phyloP scores from a whole-genome alignment of 1,139 yeast species.

The Hansenula lynferdii region DNA sequence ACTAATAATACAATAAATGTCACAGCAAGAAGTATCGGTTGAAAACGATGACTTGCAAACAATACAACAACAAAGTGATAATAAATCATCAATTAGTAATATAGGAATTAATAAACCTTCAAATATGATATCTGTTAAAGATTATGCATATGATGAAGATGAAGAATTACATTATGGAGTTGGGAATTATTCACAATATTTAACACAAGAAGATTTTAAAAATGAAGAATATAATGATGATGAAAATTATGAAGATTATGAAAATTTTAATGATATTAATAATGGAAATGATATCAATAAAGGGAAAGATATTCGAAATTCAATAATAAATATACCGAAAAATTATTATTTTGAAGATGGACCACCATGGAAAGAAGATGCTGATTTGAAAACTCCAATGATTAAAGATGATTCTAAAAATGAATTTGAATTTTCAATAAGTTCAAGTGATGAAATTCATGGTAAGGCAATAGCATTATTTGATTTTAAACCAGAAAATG shows the following conservation, averaged over 20 bases:
- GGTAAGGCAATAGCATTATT: constrained; percentile 80
- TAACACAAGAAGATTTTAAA: constrained; percentile 1
- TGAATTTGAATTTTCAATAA: constrained; percentile 27
- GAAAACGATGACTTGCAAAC: neutral
- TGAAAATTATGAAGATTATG: constrained; percentile 9
- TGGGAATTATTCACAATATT: constrained; percentile 1
- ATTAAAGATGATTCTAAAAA: constrained; percentile 26
- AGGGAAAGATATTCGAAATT: constrained; percentile 3
- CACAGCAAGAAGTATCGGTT: neutral
- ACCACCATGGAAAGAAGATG: constrained; percentile 29
- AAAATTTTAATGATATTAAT: too few relatives aligned
- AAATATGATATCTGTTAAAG: constrained; percentile 46
- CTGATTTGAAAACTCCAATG: constrained; percentile 23
- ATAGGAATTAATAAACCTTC: neutral
- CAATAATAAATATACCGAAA: constrained; percentile 5
- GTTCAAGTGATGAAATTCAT: constrained; percentile 36
- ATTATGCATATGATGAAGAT: constrained; percentile 67
- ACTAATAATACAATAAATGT: neutral
- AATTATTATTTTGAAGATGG: constrained; percentile 21
- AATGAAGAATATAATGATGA: constrained; percentile 10
- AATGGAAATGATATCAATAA: too few relatives aligned
- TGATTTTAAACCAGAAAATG: constrained; percentile 90
- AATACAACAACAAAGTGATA: neutral
- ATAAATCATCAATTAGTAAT: neutral
- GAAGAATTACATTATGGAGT: constrained; percentile 67